Evolutionary conservation across 179 eudicot species (phyloP).

Genomic region (Vitellaria paradoxa): DNA sequence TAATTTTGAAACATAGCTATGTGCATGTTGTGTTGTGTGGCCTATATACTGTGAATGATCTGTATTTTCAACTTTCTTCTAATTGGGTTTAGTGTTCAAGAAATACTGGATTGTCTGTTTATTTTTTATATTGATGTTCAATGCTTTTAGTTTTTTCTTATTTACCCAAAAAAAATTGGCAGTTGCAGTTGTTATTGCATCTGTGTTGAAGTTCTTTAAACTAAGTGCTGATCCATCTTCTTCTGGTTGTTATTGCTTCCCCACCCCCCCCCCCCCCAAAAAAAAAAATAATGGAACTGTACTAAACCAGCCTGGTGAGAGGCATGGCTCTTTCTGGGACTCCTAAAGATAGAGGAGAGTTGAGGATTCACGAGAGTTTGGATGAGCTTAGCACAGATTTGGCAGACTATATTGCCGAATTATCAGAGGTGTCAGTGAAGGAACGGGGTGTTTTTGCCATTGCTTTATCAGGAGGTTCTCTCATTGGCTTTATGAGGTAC

Average conservation of each 20-base stretch:
- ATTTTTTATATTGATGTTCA: background rate
- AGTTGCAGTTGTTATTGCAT: background rate
- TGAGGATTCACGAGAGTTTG: slow-evolving; percentile 72
- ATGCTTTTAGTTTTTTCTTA: background rate
- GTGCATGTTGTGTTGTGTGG: background rate
- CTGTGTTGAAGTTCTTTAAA: background rate
- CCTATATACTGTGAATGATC: background rate
- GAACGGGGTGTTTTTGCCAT: slow-evolving; percentile 78
- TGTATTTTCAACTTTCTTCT: background rate
- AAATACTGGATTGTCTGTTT: background rate
- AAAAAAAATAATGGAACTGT: slow-evolving; percentile 2
- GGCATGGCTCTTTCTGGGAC: slow-evolving; percentile 56
- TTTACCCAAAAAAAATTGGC: background rate
- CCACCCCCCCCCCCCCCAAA: too few species aligned
- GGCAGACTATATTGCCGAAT: slow-evolving; percentile 73
- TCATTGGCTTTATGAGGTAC: slow-evolving; percentile 74
- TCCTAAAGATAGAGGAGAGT: slow-evolving; percentile 55
- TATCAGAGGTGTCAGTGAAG: slow-evolving; percentile 77
- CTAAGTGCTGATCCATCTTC: background rate
- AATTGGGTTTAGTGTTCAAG: background rate
- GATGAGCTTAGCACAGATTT: slow-evolving; percentile 78
- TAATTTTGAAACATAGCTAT: background rate
- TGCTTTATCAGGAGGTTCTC: slow-evolving; percentile 93
- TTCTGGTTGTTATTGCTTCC: background rate
- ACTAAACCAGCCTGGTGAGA: slow-evolving; percentile 15